Conservation (phyloP, 108 stramenopile species). For the Skeletonema costatum region DNA sequence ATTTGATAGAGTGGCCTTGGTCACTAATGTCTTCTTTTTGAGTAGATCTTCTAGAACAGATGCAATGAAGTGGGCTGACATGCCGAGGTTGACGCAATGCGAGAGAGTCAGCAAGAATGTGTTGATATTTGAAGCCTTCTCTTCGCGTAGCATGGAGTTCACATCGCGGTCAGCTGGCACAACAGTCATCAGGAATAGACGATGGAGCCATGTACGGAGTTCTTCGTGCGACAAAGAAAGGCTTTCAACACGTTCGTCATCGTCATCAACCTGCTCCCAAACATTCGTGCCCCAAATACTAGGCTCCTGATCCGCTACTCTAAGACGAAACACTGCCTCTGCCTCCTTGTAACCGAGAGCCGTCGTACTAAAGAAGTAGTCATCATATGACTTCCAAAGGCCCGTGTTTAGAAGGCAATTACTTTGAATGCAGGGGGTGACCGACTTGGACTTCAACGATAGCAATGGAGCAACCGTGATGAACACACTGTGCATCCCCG, state of each 20-base stretch:
- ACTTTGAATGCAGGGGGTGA: conserved; percentile 15
- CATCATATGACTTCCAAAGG: conserved; percentile 29
- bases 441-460: conserved; percentile 10
- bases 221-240: conserved; percentile 8
- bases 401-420: conserved; percentile 28
- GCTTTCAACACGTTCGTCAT: background rate
- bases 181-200: conserved; percentile 6
- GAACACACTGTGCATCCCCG: conserved; percentile 8
- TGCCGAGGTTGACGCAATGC: conserved; percentile 10
- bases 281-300: background rate
- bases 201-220: conserved; percentile 10
- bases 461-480: conserved; percentile 10
- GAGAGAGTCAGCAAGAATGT: conserved; percentile 16
- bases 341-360: conserved; percentile 9
- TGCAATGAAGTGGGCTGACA: conserved; percentile 18
- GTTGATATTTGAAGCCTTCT: conserved; percentile 9
- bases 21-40: background rate
- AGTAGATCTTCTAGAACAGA: conserved; percentile 20
- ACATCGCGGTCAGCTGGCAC: conserved; percentile 21
- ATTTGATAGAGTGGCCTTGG: conserved; percentile 25
- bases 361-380: conserved; percentile 18
- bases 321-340: conserved; percentile 8
- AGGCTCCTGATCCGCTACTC: background rate
- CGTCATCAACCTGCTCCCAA: conserved; percentile 12
- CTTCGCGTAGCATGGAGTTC: conserved; percentile 9